Conservation (phyloP, 345 rosid species). For the Arabidopsis suecica region DNA sequence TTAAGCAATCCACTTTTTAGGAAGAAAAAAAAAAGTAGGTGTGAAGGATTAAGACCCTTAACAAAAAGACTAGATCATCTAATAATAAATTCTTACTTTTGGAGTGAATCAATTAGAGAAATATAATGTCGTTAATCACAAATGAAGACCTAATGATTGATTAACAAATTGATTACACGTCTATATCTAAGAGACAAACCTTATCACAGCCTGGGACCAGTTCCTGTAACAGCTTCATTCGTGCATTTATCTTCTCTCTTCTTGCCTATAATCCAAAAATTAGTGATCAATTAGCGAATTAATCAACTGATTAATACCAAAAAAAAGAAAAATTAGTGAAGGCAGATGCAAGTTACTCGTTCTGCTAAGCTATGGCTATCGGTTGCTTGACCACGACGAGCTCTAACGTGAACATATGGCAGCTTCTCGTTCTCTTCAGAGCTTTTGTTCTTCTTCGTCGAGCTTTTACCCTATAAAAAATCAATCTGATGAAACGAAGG, state of each 20-base stretch:
- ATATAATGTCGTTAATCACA: constrained; percentile 38
- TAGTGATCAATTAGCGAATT: constrained; percentile 20
- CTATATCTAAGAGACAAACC: constrained; percentile 53
- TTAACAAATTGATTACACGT: constrained; percentile 44
- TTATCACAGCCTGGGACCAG: constrained; percentile 90
- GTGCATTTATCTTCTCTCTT: constrained; percentile 76
- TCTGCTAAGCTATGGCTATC: constrained; percentile 88
- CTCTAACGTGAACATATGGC: constrained; percentile 79
- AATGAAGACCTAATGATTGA: constrained; percentile 56
- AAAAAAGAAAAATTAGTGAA: neutral
- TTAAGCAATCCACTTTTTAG: constrained; percentile 36
- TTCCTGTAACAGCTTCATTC: constrained; percentile 80
- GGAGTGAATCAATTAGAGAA: constrained; percentile 38
- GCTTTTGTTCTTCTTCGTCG: constrained; percentile 65
- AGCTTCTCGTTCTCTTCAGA: constrained; percentile 62
- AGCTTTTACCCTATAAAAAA: constrained; percentile 54
- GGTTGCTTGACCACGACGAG: constrained; percentile 81
- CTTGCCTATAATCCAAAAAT: constrained; percentile 57
- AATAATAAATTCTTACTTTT: constrained; percentile 30
- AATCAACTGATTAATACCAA: constrained; percentile 32
- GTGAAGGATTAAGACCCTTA: constrained; percentile 30
- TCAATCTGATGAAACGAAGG: constrained; percentile 1
- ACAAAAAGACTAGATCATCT: constrained; percentile 21
- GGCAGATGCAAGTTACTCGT: constrained; percentile 50
- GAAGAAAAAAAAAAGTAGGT: constrained; percentile 13